These are phyloP conservation scores for Zopfochytrium polystomum DNA, from an alignment of 371 early-diverging fungal genomes.

Conservation along the genomic window DNA sequence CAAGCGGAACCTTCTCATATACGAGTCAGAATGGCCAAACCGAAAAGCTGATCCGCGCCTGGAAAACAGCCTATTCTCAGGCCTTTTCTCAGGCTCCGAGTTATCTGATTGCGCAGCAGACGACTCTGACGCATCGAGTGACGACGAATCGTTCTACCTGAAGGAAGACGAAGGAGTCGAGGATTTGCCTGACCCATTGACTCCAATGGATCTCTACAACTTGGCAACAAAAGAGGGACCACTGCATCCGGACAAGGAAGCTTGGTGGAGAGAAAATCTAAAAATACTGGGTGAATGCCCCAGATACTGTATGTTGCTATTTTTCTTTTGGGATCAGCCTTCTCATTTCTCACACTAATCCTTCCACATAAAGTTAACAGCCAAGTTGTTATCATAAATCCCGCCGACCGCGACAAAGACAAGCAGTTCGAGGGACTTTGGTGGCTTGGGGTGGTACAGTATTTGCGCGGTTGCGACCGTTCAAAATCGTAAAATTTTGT, in stretches of 20 bases:
- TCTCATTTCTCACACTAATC: not conserved
- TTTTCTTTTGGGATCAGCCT: not conserved
- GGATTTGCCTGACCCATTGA: conserved; percentile 9
- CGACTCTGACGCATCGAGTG: not conserved
- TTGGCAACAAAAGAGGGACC: not conserved
- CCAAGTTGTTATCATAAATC: conserved; percentile 32
- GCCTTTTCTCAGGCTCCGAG: conserved; percentile 10
- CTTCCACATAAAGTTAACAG: conserved; percentile 15
- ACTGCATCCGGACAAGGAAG: conserved; percentile 5
- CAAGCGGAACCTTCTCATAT: conserved; percentile 27
- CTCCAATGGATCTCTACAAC: conserved; percentile 3
- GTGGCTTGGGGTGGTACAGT: conserved; percentile 43
- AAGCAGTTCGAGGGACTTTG: too few species aligned
- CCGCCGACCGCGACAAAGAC: conserved; percentile 17
- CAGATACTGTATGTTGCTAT: not conserved
- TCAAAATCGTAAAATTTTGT: not conserved
- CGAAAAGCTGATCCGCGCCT: too few species aligned
- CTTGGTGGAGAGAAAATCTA: conserved; percentile 9
- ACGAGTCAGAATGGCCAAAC: conserved; percentile 28
- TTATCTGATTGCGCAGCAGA: conserved; percentile 7
- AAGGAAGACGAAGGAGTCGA: conserved; percentile 8
- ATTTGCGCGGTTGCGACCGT: not conserved
- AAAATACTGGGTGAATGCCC: conserved; percentile 16
- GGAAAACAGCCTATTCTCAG: conserved; percentile 2
- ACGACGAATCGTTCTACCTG: not conserved